Conservation (phyloP, 2,329 filamentous ascomycete species). For the Calonectria ilicicola region DNA sequence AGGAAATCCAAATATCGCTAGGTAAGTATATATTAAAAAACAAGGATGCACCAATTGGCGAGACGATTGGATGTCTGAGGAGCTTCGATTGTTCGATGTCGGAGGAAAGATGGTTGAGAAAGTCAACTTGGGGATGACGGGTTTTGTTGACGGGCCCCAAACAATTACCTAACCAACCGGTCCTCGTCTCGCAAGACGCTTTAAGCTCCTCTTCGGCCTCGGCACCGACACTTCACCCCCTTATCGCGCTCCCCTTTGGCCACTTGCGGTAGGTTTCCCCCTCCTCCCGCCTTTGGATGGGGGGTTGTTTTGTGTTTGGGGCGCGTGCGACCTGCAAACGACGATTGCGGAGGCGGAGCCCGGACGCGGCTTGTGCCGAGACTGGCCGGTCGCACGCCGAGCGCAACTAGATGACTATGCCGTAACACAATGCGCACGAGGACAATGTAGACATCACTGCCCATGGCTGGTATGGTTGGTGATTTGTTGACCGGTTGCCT, state of each 20-base stretch:
- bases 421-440: slow-evolving; percentile 5
- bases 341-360: slow-evolving; percentile 7
- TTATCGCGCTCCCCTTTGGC: not conserved
- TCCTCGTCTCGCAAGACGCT: not conserved
- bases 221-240: not conserved
- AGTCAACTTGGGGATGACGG: not conserved
- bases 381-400: slow-evolving; percentile 11
- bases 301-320: slow-evolving; percentile 6
- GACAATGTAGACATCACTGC: not conserved
- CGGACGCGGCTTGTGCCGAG: slow-evolving; percentile 15
- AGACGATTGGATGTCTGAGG: not conserved
- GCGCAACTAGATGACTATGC: not conserved
- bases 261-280: not conserved
- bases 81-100: slow-evolving; percentile 2
- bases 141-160: slow-evolving; percentile 24
- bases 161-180: not conserved
- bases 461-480: not conserved
- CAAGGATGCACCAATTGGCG: not conserved
- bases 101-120: slow-evolving; percentile 13
- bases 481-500: not conserved
- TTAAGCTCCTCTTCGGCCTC: not conserved
- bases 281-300: not conserved
- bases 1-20: not conserved
- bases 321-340: not conserved
- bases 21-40: not conserved